phyloP scores from a whole-genome alignment of 495 filamentous ascomycete species.

The Corynascus novoguineensis region DNA sequence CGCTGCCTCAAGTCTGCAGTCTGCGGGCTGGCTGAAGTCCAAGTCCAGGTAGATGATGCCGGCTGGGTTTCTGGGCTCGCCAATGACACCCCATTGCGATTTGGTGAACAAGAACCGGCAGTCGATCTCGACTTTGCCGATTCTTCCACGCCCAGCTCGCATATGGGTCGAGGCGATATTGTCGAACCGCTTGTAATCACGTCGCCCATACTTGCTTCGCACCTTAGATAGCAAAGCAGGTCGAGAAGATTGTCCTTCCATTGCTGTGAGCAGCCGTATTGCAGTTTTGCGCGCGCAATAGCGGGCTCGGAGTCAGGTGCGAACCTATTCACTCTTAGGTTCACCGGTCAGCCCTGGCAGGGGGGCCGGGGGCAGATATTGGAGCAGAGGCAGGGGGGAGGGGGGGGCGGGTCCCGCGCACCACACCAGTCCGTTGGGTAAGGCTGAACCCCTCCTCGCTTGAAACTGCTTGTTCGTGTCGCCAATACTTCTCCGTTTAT shows the following conservation, averaged over 20 bases:
- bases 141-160: slow-evolving; percentile 11
- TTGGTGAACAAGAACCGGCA: slow-evolving; percentile 32
- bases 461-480: background rate
- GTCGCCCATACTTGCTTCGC: slow-evolving; percentile 4
- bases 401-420: background rate
- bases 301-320: background rate
- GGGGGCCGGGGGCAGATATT: background rate
- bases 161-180: slow-evolving; percentile 17
- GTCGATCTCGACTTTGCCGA: slow-evolving; percentile 26
- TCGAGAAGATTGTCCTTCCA: background rate
- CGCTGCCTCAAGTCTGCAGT: slow-evolving; percentile 28
- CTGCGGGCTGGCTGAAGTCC: slow-evolving; percentile 24
- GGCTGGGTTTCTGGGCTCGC: slow-evolving; percentile 21
- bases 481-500: background rate
- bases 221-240: slow-evolving; percentile 1
- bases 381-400: background rate
- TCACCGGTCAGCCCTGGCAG: background rate
- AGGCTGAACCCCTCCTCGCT: background rate
- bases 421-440: background rate
- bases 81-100: slow-evolving; percentile 33
- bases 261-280: background rate
- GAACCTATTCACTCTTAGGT: too few species aligned
- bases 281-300: background rate
- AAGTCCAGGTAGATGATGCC: slow-evolving; percentile 35
- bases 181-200: slow-evolving; percentile 19